Evolutionary conservation across 1,284 basidiomycete species (phyloP), one percentile per base, ranked within the genome.

Genomic region (Cerrena zonata): DNA sequence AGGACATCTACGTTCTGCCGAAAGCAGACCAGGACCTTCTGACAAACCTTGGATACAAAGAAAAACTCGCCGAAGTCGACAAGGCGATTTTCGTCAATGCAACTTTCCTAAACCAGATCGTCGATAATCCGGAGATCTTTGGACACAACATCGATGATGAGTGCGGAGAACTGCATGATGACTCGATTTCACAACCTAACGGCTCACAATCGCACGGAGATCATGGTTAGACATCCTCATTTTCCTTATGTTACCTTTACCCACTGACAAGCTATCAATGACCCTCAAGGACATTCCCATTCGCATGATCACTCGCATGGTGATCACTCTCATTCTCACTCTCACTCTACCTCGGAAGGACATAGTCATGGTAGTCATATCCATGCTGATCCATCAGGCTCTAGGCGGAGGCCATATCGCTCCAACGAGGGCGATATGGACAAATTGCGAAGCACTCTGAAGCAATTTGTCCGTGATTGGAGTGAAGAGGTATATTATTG

Each of bases 381-480:
- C 19, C 58, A 65, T 47, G 45, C 54, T 4, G 38, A 22, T 19
- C 50, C 5, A 5, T 26, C 15, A 7, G 43, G 23, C 18, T 25
- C 37, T 27, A 42, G 24, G 42, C 62, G 56, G 18, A 65, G 65
- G 39, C 66, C 63, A 22, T 77, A 78, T 56, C 76, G 72, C 53
- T 77, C 81, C 1, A 82, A 77, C 1, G 85, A 88, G 27, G 77
- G 78, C 56, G 86, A 89, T 59, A 85, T 88, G 81, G 87, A 95
- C 66, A 94, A 94, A 62, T 72, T 96, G 23, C 74, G 91, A 52
- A 92, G 89, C 61, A 94, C 91, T 0, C 68, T 96, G 37, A 91
- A 94, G 61, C 91, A 94, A 58, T 86, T 94, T 49, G 92, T 93
- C 7, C 78, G 92, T 12, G 93, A 95, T 61, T 96, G 93, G 93